Evolutionary conservation across 2,329 filamentous ascomycete genomes (phyloP).

Genomic region (Knoxdaviesia proteae): DNA sequence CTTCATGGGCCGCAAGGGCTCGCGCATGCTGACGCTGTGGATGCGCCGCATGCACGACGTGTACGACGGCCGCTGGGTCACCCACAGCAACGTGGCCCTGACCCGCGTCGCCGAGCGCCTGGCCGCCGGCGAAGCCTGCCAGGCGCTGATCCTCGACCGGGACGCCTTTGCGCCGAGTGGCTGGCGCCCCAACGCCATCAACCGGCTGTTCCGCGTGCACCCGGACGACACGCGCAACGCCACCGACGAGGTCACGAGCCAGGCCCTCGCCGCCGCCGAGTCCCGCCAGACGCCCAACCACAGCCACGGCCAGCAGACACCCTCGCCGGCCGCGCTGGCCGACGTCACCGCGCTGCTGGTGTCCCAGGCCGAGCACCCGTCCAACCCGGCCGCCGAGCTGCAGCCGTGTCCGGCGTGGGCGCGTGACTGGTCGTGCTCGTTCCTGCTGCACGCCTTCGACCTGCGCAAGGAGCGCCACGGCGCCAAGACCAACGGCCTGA

Average conservation of each 20-base stretch:
- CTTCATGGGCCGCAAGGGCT: constrained; percentile 8
- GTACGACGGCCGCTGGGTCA: constrained; percentile 11
- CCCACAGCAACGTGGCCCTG: constrained; percentile 10
- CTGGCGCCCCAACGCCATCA: constrained; percentile 5
- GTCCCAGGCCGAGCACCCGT: background rate
- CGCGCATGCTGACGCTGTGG: constrained; percentile 7
- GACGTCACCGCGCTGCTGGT: constrained; percentile 1
- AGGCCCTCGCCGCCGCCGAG: no score
- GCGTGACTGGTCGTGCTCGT: constrained; percentile 6
- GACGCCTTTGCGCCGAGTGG: constrained; percentile 9
- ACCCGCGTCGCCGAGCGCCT: constrained; percentile 25
- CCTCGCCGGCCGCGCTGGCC: background rate
- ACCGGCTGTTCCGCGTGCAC: constrained; percentile 6
- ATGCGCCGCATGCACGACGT: constrained; percentile 14
- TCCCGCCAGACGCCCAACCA: no score
- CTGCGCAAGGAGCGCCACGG: constrained; percentile 1
- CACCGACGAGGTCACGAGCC: no score
- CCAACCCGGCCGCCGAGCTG: background rate
- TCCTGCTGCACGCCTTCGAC: constrained; percentile 8
- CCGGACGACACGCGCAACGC: constrained; percentile 2
- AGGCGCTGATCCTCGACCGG: constrained; percentile 9
- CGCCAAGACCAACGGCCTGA: constrained; percentile 1
- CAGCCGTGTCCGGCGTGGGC: constrained; percentile 4
- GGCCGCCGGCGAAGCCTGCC: constrained; percentile 5
- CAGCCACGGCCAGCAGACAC: background rate